Evolutionary conservation across 2,329 filamentous ascomycete species (phyloP).

Genomic region (Neurospora sp.): DNA sequence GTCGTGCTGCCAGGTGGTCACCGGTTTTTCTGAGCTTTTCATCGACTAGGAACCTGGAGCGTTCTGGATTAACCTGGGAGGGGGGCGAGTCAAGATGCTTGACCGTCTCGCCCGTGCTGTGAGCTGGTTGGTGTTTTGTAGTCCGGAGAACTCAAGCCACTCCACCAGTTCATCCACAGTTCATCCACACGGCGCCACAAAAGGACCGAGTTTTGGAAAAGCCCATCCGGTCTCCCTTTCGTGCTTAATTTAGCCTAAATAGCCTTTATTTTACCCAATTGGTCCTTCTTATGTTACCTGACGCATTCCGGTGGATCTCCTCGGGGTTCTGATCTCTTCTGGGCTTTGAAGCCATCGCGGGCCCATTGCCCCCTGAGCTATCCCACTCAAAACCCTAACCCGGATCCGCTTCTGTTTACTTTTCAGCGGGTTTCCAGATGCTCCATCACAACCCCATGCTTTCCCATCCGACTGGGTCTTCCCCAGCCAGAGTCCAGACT

Average conservation of each 20-base stretch:
- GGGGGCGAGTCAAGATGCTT: not conserved
- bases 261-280: not conserved
- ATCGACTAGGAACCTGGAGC: not conserved
- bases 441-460: not conserved
- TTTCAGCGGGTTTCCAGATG: not conserved
- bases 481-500: not conserved
- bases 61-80: not conserved
- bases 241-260: not conserved
- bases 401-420: not conserved
- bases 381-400: not conserved
- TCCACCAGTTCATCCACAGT: conserved; percentile 11
- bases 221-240: not conserved
- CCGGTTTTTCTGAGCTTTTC: not conserved
- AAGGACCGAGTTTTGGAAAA: conserved; percentile 3
- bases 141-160: not conserved
- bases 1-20: not conserved
- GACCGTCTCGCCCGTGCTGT: not conserved
- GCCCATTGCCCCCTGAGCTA: not conserved
- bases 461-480: not conserved
- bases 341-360: not conserved
- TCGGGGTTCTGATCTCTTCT: not conserved
- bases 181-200: conserved; percentile 1
- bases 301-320: not conserved
- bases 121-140: not conserved
- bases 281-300: not conserved